Percentiles rank a stretch among this genome's conserved stretches.
Conservation (phyloP, 2,329 filamentous ascomycete genomes). For the Lasiodiplodia theobromae region DNA sequence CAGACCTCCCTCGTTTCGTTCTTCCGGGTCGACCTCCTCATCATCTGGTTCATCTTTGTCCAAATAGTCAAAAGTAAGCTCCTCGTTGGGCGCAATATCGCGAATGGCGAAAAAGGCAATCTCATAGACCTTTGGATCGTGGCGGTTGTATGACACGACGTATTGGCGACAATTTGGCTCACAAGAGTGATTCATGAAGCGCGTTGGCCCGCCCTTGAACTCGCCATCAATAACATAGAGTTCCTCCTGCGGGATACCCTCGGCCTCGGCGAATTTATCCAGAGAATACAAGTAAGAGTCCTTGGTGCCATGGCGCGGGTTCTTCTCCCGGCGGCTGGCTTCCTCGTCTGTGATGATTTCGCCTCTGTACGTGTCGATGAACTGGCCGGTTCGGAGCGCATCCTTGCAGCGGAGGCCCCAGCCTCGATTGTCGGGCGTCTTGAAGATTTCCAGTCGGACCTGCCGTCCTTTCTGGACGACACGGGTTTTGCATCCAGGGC, state of each 20-base stretch:
- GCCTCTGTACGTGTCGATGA: slow-evolving; percentile 80
- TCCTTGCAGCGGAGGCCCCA: slow-evolving; percentile 77
- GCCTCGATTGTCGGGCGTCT: slow-evolving; percentile 70
- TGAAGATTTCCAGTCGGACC: slow-evolving; percentile 78
- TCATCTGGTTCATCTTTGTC: slow-evolving; percentile 57
- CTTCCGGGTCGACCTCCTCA: slow-evolving; percentile 58
- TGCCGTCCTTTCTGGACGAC: slow-evolving; percentile 77
- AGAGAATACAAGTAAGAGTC: slow-evolving; percentile 81
- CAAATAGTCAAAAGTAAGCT: slow-evolving; percentile 82
- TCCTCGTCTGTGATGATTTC: slow-evolving; percentile 61
- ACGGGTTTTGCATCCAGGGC: slow-evolving; percentile 71
- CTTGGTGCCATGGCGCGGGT: slow-evolving; percentile 56
- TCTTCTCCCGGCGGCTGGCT: slow-evolving; percentile 68
- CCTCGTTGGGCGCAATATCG: slow-evolving; percentile 69
- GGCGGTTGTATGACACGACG: slow-evolving; percentile 77
- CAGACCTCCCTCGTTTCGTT: slow-evolving; percentile 52
- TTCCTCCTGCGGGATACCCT: slow-evolving; percentile 53
- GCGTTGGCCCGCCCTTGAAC: slow-evolving; percentile 77
- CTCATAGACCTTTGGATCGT: slow-evolving; percentile 77
- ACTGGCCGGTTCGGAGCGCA: slow-evolving; percentile 74
- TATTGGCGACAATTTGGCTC: slow-evolving; percentile 82
- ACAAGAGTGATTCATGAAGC: slow-evolving; percentile 86
- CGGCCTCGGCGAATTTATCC: slow-evolving; percentile 77
- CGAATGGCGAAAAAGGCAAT: slow-evolving; percentile 76
- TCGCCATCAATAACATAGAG: slow-evolving; percentile 68